Evolutionary conservation across 2,329 filamentous ascomycete genomes (phyloP).

Genomic region (Paecilomyces variotii): DNA sequence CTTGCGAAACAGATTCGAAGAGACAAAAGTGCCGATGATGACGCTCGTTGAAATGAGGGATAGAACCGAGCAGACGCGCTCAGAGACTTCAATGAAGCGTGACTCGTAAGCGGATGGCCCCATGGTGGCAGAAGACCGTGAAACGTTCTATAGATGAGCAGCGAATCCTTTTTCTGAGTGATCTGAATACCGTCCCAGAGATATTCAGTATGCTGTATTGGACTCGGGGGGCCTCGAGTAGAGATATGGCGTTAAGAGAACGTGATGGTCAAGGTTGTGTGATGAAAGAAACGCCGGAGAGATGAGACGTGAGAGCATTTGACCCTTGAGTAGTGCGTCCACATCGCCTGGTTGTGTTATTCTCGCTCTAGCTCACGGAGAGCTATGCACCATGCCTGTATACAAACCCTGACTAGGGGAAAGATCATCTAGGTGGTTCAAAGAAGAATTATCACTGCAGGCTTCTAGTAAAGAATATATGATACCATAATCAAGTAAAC

Average conservation of each 20-base stretch:
- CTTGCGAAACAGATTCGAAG: slow-evolving; percentile 66
- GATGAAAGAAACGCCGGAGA: neutral
- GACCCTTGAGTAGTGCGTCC: neutral
- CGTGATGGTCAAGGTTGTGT: neutral
- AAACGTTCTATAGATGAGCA: neutral
- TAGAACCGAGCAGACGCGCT: slow-evolving; percentile 61
- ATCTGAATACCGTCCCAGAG: neutral
- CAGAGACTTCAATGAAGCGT: slow-evolving; percentile 54
- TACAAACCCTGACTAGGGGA: neutral
- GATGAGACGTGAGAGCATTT: neutral
- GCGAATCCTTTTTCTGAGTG: neutral
- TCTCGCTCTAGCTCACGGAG: neutral
- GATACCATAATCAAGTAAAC: no score
- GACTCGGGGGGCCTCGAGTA: neutral
- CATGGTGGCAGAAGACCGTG: slow-evolving; percentile 2
- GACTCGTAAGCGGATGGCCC: slow-evolving; percentile 19
- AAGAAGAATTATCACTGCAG: no score
- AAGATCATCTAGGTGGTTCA: neutral
- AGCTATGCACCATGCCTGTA: neutral
- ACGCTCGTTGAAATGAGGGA: slow-evolving; percentile 64
- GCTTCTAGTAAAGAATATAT: no score
- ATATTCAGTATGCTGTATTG: neutral
- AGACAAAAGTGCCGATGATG: slow-evolving; percentile 62
- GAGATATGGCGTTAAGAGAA: neutral
- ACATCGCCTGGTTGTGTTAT: neutral